A percentile compares a stretch with the other conserved stretches of the same genome.
phyloP scores from a whole-genome alignment of 2,329 filamentous ascomycete genomes.

The Aulographum hederae region DNA sequence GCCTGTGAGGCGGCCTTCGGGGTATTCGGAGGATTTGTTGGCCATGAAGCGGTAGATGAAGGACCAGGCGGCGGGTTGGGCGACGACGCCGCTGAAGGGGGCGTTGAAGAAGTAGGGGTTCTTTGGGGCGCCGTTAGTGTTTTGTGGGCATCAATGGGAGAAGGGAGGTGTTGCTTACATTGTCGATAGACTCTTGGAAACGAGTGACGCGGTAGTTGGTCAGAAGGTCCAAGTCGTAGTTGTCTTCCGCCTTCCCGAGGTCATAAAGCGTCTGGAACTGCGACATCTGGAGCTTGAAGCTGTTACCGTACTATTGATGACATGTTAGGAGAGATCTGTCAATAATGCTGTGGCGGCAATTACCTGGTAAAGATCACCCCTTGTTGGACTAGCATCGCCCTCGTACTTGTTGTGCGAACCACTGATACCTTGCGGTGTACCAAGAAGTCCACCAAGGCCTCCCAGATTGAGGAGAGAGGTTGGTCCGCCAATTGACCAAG shows the following conservation, averaged over 20 bases:
- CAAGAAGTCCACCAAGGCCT: slow-evolving; percentile 11
- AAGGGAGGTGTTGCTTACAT: no score
- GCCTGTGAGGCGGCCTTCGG: slow-evolving; percentile 17
- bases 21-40: slow-evolving; percentile 20
- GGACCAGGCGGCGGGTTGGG: slow-evolving; percentile 10
- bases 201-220: slow-evolving; percentile 11
- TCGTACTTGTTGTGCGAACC: slow-evolving; percentile 18
- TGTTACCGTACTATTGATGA: no score
- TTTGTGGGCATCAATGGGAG: no score
- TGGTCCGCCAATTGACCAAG: background rate
- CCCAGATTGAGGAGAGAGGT: slow-evolving; percentile 2
- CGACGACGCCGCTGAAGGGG: slow-evolving; percentile 12
- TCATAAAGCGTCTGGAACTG: slow-evolving; percentile 9
- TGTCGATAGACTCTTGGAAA: slow-evolving; percentile 12
- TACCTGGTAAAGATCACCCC: slow-evolving; percentile 12
- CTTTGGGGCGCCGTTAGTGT: no score
- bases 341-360: no score
- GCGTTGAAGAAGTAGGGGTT: slow-evolving; percentile 15
- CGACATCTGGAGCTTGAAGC: slow-evolving; percentile 1
- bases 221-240: slow-evolving; percentile 12
- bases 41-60: slow-evolving; percentile 21
- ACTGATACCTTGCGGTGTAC: slow-evolving; percentile 10
- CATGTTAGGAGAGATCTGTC: no score
- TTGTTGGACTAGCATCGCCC: slow-evolving; percentile 13
- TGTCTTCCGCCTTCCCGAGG: slow-evolving; percentile 8